Evolutionary conservation across 495 filamentous ascomycete genomes (phyloP).

Genomic region (Penicillium flavigenum): DNA sequence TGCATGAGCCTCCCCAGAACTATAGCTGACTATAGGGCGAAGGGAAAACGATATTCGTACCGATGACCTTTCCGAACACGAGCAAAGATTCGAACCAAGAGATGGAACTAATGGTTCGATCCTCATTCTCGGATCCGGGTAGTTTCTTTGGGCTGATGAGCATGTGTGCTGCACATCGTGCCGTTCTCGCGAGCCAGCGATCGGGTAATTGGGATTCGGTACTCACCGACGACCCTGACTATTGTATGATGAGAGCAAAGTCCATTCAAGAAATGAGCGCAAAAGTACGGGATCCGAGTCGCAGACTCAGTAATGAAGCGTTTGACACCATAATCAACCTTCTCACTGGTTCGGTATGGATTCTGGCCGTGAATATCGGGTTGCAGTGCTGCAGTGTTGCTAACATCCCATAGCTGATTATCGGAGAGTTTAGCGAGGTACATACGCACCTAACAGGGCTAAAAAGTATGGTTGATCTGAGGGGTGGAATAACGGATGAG

Average conservation of each 20-base stretch:
- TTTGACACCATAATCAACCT: slow-evolving; percentile 41
- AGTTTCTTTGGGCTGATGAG: slow-evolving; percentile 41
- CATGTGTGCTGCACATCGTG: slow-evolving; percentile 40
- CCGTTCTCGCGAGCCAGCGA: slow-evolving; percentile 25
- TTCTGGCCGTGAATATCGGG: background rate
- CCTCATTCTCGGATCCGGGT: slow-evolving; percentile 35
- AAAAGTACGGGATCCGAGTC: slow-evolving; percentile 30
- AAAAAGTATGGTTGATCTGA: slow-evolving; percentile 37
- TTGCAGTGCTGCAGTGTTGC: background rate
- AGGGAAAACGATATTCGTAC: slow-evolving; percentile 39
- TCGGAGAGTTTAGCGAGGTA: slow-evolving; percentile 35
- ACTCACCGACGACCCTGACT: slow-evolving; percentile 30
- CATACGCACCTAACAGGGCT: slow-evolving; percentile 37
- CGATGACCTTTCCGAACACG: slow-evolving; percentile 40
- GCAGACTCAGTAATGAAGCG: slow-evolving; percentile 32
- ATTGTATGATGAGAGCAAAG: slow-evolving; percentile 39
- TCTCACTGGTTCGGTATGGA: slow-evolving; percentile 34
- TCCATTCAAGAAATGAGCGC: slow-evolving; percentile 36
- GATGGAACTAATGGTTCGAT: slow-evolving; percentile 32
- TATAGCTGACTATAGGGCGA: slow-evolving; percentile 12
- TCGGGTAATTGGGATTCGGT: slow-evolving; percentile 11
- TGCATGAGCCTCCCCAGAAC: background rate
- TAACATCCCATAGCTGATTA: slow-evolving; percentile 30
- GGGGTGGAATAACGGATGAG: slow-evolving; percentile 33
- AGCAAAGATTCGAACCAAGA: slow-evolving; percentile 22